phyloP scores from a whole-genome alignment of 2,329 filamentous ascomycete genomes.

The Botrytis porri region DNA sequence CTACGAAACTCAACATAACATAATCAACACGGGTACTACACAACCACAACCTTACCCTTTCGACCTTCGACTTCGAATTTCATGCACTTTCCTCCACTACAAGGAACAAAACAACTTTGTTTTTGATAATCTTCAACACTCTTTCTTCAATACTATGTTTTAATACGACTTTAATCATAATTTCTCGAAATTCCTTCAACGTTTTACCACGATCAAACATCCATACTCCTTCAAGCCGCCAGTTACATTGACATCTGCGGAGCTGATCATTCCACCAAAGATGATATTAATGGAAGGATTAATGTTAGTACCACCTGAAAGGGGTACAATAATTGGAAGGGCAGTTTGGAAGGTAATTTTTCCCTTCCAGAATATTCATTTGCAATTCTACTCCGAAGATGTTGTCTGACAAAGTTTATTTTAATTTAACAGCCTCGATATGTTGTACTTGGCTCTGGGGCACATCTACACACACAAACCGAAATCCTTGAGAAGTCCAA shows the following conservation, averaged over 20 bases:
- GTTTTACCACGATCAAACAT: background rate
- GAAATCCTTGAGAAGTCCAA: conserved; percentile 40
- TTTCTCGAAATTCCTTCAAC: background rate
- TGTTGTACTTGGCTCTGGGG: conserved; percentile 52
- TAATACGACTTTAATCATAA: conserved; percentile 8
- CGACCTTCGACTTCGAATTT: background rate
- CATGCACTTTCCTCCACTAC: background rate
- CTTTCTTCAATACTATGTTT: conserved; percentile 2
- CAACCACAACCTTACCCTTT: conserved; percentile 1
- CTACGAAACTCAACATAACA: conserved; percentile 1
- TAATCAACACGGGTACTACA: conserved; percentile 6
- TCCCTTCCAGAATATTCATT: conserved; percentile 25
- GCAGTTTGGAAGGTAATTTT: conserved; percentile 52
- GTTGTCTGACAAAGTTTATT: conserved; percentile 4
- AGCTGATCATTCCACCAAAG: conserved; percentile 4
- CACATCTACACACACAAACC: conserved; percentile 46
- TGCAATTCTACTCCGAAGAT: conserved; percentile 21
- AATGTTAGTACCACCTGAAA: conserved; percentile 50
- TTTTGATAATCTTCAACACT: background rate
- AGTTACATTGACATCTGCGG: background rate
- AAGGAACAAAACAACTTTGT: background rate
- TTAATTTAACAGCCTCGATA: conserved; percentile 51
- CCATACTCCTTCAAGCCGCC: background rate
- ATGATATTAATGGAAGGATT: conserved; percentile 49
- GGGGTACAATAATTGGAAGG: conserved; percentile 50